Base-by-base conservation (phyloP, 2,329 filamentous ascomycete genomes). In the Alternaria ethzedia region DNA sequence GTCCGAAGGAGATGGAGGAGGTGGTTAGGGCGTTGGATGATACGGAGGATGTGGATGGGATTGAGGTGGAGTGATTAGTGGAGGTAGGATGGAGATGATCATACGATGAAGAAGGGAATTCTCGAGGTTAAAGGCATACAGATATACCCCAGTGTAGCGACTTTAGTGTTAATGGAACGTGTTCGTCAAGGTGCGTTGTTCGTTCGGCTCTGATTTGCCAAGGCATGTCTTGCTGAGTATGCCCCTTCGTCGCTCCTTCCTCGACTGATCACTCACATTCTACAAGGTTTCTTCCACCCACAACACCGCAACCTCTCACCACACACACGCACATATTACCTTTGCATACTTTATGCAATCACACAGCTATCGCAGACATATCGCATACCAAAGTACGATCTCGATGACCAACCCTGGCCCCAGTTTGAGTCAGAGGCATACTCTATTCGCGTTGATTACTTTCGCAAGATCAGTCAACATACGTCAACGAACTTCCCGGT, bases 1-100 rank as follows among this genome's bases (percentile, higher is more conserved):
- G 94, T 76, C 93, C 94, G 9, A 86, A 85, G 59, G 83, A 85
- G 58, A 80, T 84, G 62, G 83, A 85, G 65, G 78, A 81, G 52
- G 77, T 84, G 2, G 70, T 85, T 47, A 76, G 71, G 61, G 83
- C 82, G 20, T 68, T 86, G 47, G 83, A 85, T 44, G 78, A 79
- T 51, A 86, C 83, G 5, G 83, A 85, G 67, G 69, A 67, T 17
- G 73, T 72, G 45, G 73, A 76, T 23, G 81, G 23, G 25, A 50
- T 21, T 46, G 54, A 61, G 7, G 55, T 50, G 8, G 60, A 63
- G 17, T 63, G 43, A 62, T 10, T 25, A 25, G 23, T 25, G 23
- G 23, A 25, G 23, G 21, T 21, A 21, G 21, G 21, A 21, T 21
- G 21, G 21, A 21, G 21, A 21, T 21, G 21, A 21, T 21, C 21